Conservation (phyloP, 768 basidiomycete species). For the Botryobasidium botryosum region DNA sequence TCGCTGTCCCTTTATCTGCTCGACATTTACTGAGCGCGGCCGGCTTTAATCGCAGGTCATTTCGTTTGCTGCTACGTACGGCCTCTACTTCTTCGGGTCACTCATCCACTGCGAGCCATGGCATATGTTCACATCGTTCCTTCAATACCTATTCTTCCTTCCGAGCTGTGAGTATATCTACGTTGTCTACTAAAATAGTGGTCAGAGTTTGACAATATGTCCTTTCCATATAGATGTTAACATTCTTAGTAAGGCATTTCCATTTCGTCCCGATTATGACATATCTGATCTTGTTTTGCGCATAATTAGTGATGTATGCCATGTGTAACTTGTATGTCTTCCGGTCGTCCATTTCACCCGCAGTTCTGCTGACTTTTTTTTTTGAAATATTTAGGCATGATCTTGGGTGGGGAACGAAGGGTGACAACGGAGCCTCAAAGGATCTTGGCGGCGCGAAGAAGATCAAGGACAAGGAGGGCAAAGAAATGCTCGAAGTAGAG, state of each 20-base stretch:
- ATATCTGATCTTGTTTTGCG: constrained; percentile 4
- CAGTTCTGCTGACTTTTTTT: not conserved
- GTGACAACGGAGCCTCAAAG: constrained; percentile 74
- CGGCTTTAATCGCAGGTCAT: constrained; percentile 27
- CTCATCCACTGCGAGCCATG: constrained; percentile 87
- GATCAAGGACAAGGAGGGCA: constrained; percentile 66
- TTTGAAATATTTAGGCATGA: constrained; percentile 7
- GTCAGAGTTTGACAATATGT: no score
- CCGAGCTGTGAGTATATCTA: constrained; percentile 35
- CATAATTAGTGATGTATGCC: constrained; percentile 61
- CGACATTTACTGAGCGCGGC: constrained; percentile 19
- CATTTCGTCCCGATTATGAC: constrained; percentile 10
- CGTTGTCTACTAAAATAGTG: not conserved
- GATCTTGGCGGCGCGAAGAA: constrained; percentile 87
- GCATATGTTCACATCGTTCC: constrained; percentile 92
- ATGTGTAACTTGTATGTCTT: constrained; percentile 38
- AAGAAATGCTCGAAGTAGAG: constrained; percentile 76
- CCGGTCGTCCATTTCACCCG: not conserved
- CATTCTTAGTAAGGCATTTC: constrained; percentile 42
- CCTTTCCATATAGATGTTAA: constrained; percentile 42
- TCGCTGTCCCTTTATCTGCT: constrained; percentile 32
- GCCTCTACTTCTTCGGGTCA: constrained; percentile 67
- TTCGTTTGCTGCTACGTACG: constrained; percentile 24
- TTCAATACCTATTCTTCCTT: constrained; percentile 75
- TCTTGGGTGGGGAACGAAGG: constrained; percentile 56